Base-by-base conservation (phyloP, 164 flowering plant species). In the Malania oleifera region DNA sequence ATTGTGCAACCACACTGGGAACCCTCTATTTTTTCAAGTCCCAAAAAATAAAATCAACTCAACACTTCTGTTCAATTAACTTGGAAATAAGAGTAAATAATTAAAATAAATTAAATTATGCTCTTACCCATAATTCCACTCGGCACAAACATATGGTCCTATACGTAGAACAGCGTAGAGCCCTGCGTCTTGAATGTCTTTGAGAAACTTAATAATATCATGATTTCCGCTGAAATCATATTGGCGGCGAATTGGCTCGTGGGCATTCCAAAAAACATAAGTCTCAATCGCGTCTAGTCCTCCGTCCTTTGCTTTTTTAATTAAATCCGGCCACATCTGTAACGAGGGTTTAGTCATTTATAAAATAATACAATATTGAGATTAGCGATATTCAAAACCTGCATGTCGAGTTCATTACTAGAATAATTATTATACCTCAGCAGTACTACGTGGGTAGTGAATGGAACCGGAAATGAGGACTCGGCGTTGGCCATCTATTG, bases 101-200 rank as follows among this genome's bases (percentile, higher is more conserved):
- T 25, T 18, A 47, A 27, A 20, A 41, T 0, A 11, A 40, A 47
- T 37, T 18, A 53, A 46, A 23, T n/a, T 14, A 27, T n/a, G 2
- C 1, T 51, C 9, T 10, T 74, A 85, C 92, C 92, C 92, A 51
- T 84, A 89, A 31, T 75, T 86, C 96, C 96, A 89, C 65, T 89
- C 91, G 18, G 83, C 91, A 66, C 89, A 81, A 38, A 77, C 82
- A 63, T 83, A 84, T 0, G 96, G 93, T 20, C 91, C 91, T 43
- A 84, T 84, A 0, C 91, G 80, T 28, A 86, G 79, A 56, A 84
- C 59, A 0, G 70, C 71, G 60, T 84, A 82, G 5, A 89, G 61
- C 1, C 93, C 91, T 8, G 66, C 86, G 10, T 72, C 73, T 48
- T 81, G 80, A 35, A 86, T 34, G 2, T 79, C 73, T 69, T 83